Conservation (phyloP, 2,329 filamentous ascomycete genomes). For the Xylariomycetidae sp. region DNA sequence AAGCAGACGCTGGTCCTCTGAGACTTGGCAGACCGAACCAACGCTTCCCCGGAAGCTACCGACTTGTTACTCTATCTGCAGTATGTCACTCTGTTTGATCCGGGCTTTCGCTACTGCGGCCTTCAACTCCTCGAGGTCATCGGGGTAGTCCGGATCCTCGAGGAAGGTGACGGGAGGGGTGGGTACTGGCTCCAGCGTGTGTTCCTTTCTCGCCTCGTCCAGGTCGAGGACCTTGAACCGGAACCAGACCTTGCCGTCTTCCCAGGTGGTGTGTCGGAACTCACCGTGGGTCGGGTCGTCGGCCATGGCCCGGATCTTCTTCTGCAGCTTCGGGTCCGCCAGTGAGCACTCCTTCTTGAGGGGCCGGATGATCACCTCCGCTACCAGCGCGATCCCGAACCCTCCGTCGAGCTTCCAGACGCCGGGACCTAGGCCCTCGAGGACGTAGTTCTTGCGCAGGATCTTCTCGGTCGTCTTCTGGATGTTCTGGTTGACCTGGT, state of each 20-base stretch:
- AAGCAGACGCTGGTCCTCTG: too few relatives aligned
- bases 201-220: too few relatives aligned
- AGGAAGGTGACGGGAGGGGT: too few relatives aligned
- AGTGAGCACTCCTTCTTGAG: background rate
- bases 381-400: background rate
- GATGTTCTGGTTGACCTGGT: background rate
- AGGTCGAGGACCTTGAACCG: background rate
- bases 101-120: too few relatives aligned
- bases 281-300: background rate
- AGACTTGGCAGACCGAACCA: too few relatives aligned
- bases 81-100: too few relatives aligned
- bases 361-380: background rate
- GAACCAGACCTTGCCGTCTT: background rate
- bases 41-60: too few relatives aligned
- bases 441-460: background rate
- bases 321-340: background rate
- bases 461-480: background rate
- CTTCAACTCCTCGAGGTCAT: too few relatives aligned
- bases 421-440: background rate
- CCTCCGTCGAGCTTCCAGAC: background rate
- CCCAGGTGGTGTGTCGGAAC: background rate
- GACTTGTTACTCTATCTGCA: too few relatives aligned
- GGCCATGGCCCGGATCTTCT: background rate
- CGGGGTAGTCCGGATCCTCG: too few relatives aligned
- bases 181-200: too few relatives aligned